A percentile compares a stretch with the other conserved stretches of the same genome.
Conservation (phyloP, 306 rosid genomes). For the Nissolia schottii region DNA sequence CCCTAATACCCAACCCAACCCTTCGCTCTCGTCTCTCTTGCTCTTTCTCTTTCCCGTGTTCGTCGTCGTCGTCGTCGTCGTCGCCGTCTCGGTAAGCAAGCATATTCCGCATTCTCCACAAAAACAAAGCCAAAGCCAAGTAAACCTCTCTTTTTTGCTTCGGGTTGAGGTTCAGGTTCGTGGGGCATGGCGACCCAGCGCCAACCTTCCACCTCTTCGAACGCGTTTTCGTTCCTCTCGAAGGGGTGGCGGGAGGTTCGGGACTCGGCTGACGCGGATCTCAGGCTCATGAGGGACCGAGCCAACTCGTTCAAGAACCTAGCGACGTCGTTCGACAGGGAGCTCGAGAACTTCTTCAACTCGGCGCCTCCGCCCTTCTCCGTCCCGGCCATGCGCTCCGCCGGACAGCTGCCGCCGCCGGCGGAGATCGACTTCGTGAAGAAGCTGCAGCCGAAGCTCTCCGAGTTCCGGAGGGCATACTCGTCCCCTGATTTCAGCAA, state of each 20-base stretch:
- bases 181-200: constrained; percentile 48
- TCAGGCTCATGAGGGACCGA: constrained; percentile 74
- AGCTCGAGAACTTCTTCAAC: constrained; percentile 77
- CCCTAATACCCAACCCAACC: not conserved
- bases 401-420: constrained; percentile 38
- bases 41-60: not conserved
- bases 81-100: not conserved
- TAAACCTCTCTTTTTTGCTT: not conserved
- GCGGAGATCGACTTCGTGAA: constrained; percentile 89
- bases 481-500: constrained; percentile 90
- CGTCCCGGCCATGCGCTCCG: constrained; percentile 63
- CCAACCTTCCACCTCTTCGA: constrained; percentile 48
- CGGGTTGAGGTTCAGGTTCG: not conserved
- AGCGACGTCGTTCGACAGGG: constrained; percentile 88
- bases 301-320: constrained; percentile 88
- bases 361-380: constrained; percentile 52
- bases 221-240: constrained; percentile 77
- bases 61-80: not conserved
- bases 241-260: constrained; percentile 95
- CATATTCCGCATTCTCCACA: not conserved
- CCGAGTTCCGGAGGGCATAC: constrained; percentile 72
- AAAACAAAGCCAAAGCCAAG: not conserved
- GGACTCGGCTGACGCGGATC: constrained; percentile 94
- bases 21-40: not conserved
- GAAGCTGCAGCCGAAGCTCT: constrained; percentile 76